Percentiles rank a stretch among this genome's conserved stretches.
These are phyloP conservation scores for Verticillium tricorpus DNA, from an alignment of 2,329 filamentous ascomycete species.

Conservation along the genomic window DNA sequence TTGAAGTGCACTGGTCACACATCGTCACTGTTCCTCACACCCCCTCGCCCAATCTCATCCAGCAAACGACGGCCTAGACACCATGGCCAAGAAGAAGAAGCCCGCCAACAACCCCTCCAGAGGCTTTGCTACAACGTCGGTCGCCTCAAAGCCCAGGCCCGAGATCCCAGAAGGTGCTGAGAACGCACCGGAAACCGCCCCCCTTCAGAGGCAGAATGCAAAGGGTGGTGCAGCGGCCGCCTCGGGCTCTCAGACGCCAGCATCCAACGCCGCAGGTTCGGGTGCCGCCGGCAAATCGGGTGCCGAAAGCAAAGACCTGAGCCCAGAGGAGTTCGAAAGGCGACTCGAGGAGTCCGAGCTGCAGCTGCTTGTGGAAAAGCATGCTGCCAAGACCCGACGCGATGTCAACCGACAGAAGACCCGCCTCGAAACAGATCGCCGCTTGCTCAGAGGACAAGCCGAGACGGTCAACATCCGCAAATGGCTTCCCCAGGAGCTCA, in stretches of 20 bases:
- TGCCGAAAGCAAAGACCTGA: conserved; percentile 47
- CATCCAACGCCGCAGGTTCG: conserved; percentile 15
- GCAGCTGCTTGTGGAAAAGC: conserved; percentile 80
- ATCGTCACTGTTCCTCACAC: not conserved
- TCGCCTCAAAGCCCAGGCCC: conserved; percentile 74
- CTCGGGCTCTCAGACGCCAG: conserved; percentile 10
- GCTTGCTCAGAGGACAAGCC: conserved; percentile 74
- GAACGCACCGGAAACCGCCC: conserved; percentile 6
- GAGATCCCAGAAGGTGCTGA: conserved; percentile 42
- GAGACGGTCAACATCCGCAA: conserved; percentile 66
- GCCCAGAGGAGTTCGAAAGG: conserved; percentile 82
- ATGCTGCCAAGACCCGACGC: conserved; percentile 71
- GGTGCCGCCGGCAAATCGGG: conserved; percentile 15
- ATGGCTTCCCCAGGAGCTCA: conserved; percentile 77
- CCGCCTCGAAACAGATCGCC: conserved; percentile 79
- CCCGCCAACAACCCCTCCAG: conserved; percentile 78
- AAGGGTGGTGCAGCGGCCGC: conserved; percentile 1
- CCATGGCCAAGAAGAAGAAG: conserved; percentile 76
- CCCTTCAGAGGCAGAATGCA: not conserved
- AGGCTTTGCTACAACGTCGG: conserved; percentile 89
- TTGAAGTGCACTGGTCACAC: not conserved
- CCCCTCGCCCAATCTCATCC: not conserved
- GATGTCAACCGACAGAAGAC: conserved; percentile 73
- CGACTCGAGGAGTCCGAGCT: conserved; percentile 89
- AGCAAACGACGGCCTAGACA: not conserved